Evolutionary conservation across 2,329 filamentous ascomycete species (phyloP), one percentile per base, ranked within the genome.

Genomic region (Microascus cirrosus): DNA sequence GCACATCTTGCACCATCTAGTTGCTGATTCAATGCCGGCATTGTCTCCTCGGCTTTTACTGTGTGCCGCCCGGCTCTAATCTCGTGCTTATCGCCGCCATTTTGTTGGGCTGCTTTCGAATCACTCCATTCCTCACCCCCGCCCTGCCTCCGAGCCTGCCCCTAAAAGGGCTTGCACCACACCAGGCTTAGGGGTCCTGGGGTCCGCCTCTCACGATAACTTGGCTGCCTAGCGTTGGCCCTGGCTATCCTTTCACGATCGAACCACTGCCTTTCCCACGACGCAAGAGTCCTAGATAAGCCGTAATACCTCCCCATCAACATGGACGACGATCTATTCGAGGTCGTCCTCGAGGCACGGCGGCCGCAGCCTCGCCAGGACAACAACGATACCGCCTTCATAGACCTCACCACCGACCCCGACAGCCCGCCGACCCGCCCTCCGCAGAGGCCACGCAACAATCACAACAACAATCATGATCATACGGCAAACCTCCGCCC

Each of bases 351-450:
- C 54, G 42, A 35, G 32, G 6, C 53, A 15, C 55, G 50, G 15
- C 57, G 15, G 2, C 53, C 42, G 53, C 25, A 35, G 42, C 42
- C 13, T 54, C 55, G n/a, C 52, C 57, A 8, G 28, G 8, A 34
- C 59, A 35, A 52, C 53, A 54, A 25, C 18, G 24, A 56, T n/a
- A n/a, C n/a, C n/a, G n/a, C n/a, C 20, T 67, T 80, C 15, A 80
- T 81, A 51, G 78, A 81, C 59, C 66, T 81, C 54, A 80, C 78
- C 0, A 71, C 70, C 11, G 77, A 79, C 61, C 75, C 77, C 0
- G 77, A 80, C 63, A 78, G 75, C 20, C 75, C 76, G 6, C 58
- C 54, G 10, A 11, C 36, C 1, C 35, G 32, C 32, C 15, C 51
- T 28, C 42, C 55, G 28, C 55, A 25, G 18, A 22, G 45, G 32